Percentiles rank a stretch among this genome's conserved stretches.
phyloP scores from a whole-genome alignment of 2,329 filamentous ascomycete genomes.

The Colletotrichum sp. region DNA sequence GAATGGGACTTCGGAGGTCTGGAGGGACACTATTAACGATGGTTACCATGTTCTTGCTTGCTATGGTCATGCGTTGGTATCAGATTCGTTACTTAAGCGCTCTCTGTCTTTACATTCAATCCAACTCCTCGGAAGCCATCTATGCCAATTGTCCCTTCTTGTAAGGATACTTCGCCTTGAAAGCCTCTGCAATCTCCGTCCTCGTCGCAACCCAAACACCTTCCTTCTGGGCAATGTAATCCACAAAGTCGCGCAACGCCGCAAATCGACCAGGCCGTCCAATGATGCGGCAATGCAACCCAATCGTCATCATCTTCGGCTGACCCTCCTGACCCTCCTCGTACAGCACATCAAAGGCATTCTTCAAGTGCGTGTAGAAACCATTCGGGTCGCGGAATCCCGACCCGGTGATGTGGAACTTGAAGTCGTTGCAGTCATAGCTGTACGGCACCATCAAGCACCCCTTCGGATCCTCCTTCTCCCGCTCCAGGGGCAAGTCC shows the following conservation, averaged over 20 bases:
- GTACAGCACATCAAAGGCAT: conserved; percentile 58
- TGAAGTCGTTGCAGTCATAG: conserved; percentile 62
- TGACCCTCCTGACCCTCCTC: conserved; percentile 51
- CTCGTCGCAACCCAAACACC: conserved; percentile 59
- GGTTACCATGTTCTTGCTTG: neutral
- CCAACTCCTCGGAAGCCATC: neutral
- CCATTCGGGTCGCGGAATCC: conserved; percentile 49
- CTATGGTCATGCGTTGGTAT: neutral
- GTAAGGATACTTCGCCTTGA: conserved; percentile 52
- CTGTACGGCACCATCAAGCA: conserved; percentile 58
- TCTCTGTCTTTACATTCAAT: neutral
- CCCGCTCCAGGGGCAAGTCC: conserved; percentile 53
- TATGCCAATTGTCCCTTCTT: conserved; percentile 40
- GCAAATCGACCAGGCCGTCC: conserved; percentile 56
- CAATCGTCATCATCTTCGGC: conserved; percentile 64
- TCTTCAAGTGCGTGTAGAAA: conserved; percentile 52
- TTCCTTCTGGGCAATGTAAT: conserved; percentile 56
- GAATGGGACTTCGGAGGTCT: conserved; percentile 13
- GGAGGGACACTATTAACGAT: neutral
- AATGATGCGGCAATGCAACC: conserved; percentile 56
- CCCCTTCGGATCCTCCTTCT: conserved; percentile 44
- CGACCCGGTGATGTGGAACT: conserved; percentile 38
- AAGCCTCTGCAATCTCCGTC: conserved; percentile 56
- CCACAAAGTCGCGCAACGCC: conserved; percentile 56
- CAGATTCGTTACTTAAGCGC: neutral